Conservation (phyloP, 805 yeast species). For the Scheffersomyces stipitis region DNA sequence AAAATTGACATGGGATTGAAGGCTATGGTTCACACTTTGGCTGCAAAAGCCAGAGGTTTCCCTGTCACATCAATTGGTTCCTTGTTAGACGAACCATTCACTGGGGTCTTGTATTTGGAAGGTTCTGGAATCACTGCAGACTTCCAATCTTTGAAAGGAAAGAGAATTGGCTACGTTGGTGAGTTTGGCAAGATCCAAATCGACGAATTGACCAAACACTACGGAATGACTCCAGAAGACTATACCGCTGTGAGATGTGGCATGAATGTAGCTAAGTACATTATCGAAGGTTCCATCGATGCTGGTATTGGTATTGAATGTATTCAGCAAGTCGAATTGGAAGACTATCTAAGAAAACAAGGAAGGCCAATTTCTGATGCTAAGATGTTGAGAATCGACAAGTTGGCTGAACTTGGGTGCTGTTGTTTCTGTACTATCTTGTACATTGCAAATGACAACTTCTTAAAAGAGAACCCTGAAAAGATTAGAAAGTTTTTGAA, state of each 20-base stretch:
- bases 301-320: conserved; percentile 62
- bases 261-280: conserved; percentile 57
- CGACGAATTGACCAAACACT: conserved; percentile 55
- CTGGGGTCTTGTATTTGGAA: conserved; percentile 53
- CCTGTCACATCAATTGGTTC: conserved; percentile 58
- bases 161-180: conserved; percentile 56
- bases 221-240: conserved; percentile 55
- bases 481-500: conserved; percentile 45
- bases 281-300: conserved; percentile 54
- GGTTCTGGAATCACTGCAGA: conserved; percentile 52
- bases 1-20: conserved; percentile 59
- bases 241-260: conserved; percentile 60
- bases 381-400: conserved; percentile 56
- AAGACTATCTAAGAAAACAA: conserved; percentile 44
- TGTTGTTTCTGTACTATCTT: conserved; percentile 59
- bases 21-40: conserved; percentile 61
- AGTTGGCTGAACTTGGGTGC: conserved; percentile 56
- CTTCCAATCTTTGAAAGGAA: conserved; percentile 52
- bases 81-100: conserved; percentile 56
- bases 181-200: conserved; percentile 60
- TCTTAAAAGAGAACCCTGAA: conserved; percentile 46
- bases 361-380: conserved; percentile 48
- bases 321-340: conserved; percentile 58
- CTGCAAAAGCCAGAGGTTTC: conserved; percentile 59
- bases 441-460: conserved; percentile 53